A percentile compares a stretch with the other conserved stretches of the same genome.
These are phyloP conservation scores for Cutaneotrichosporon sp. DNA, from an alignment of 1,284 basidiomycete genomes.

Conservation along the genomic window DNA sequence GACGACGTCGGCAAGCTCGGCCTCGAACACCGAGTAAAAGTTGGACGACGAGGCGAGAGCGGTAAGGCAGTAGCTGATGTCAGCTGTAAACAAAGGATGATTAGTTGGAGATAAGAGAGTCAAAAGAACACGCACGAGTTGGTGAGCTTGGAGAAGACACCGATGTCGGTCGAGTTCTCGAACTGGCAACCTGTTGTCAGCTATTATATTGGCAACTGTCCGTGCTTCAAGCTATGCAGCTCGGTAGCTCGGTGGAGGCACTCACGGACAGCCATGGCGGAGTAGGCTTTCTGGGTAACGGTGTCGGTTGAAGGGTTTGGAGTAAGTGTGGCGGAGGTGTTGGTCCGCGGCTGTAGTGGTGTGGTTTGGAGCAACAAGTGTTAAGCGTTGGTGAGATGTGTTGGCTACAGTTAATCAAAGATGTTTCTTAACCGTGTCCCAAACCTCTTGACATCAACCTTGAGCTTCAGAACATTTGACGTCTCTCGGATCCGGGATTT, in stretches of 20 bases:
- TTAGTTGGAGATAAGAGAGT: background rate
- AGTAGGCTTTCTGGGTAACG: conserved; percentile 1
- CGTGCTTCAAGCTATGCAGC: background rate
- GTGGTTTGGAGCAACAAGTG: background rate
- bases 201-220: background rate
- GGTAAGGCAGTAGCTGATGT: conserved; percentile 75
- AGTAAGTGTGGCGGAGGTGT: background rate
- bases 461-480: background rate
- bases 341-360: background rate
- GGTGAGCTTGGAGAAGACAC: conserved; percentile 91
- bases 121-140: conserved; percentile 59
- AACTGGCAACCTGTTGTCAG: conserved; percentile 73
- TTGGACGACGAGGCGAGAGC: conserved; percentile 94
- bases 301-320: background rate
- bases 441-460: conserved; percentile 1
- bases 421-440: background rate
- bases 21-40: conserved; percentile 97
- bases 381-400: background rate
- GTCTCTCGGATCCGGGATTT: conserved; percentile 10
- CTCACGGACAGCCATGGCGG: conserved; percentile 58
- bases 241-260: conserved; percentile 19
- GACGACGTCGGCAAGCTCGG: conserved; percentile 87
- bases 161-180: conserved; percentile 95
- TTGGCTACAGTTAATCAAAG: background rate
- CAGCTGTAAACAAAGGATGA: background rate